Percentiles rank a stretch among this genome's conserved stretches.
Conservation (phyloP, 306 rosid species). For the Dicorynia guianensis region DNA sequence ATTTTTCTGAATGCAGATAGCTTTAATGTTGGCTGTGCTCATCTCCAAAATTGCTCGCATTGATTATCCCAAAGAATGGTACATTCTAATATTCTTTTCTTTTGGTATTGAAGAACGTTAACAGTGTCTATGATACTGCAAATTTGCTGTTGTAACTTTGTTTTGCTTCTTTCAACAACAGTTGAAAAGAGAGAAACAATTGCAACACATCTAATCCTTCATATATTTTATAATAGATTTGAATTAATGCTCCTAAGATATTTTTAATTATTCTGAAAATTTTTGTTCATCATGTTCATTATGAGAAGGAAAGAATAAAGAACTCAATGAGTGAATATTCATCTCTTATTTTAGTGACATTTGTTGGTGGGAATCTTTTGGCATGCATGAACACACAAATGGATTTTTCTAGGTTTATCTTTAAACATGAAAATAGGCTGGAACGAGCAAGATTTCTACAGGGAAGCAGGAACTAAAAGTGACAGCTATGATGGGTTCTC, state of each 20-base stretch:
- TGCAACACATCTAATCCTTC: not conserved
- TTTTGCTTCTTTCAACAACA: not conserved
- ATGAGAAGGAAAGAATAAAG: not conserved
- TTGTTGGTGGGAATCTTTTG: not conserved
- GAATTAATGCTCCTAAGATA: not conserved
- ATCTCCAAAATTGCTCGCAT: conserved; percentile 92
- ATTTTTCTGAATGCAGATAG: conserved; percentile 70
- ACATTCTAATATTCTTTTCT: conserved; percentile 38
- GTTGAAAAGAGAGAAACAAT: not conserved
- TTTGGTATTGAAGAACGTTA: conserved; percentile 14
- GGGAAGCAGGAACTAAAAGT: not conserved
- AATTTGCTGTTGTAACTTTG: not conserved
- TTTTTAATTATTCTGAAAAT: not conserved
- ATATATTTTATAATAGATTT: not conserved
- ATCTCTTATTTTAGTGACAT: not conserved
- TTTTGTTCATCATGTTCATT: not conserved
- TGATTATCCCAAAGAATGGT: conserved; percentile 98
- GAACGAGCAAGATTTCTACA: not conserved
- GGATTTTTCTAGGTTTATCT: not conserved
- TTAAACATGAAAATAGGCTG: not conserved
- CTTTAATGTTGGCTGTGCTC: conserved; percentile 84
- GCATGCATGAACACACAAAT: not conserved
- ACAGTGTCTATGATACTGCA: conserved; percentile 23
- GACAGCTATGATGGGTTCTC: not conserved
- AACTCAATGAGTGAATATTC: not conserved